Evolutionary conservation across 208 protist species (phyloP), one percentile per base, ranked within the genome.

Genomic region (Willaertia magna): DNA sequence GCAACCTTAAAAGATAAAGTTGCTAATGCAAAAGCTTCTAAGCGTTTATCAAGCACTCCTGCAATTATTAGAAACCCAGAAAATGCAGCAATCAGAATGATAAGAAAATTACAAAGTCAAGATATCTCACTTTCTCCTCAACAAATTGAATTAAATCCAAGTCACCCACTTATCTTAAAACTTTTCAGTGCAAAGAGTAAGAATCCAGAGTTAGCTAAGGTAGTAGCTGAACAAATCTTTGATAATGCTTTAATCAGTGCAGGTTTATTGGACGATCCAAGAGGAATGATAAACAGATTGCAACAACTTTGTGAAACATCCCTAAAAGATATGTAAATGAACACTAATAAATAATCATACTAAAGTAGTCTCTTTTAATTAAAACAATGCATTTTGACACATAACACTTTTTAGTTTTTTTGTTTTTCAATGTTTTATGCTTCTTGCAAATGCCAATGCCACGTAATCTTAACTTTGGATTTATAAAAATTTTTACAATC

Each of bases 241-340:
- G 94, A 97, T 88, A 97, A 97, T 87, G 94, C 95, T 46, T 81
- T 97, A 44, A 96, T 97, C 87, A 87, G 93, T 46, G 95, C 95
- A 7, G 94, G 94, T 26, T 88, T 97, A 34, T 89, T 97, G 79
- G 95, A 97, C 86, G 95, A 97, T 88, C 94, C 95, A 30, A 93
- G 95, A 85, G 92, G 89, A 49, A 96, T 97, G 55, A 91, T 97
- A n/a, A 87, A 89, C 18, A 90, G 94, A 26, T 89, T 97, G 30
- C 96, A 96, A 89, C 91, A 90, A 18, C 94, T 97, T 87, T 95
- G 96, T 93, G 86, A 88, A 87, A 26, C 43, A 4, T 42, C 85
- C 34, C 30, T 87, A 20, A 81, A 51, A 20, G 78, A 22, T 22
- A n/a, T 61, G 3, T 61, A 61, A 61, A 61, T 61, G n/a, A n/a